Percentiles rank a stretch among this genome's conserved stretches.
Conservation (phyloP, 2,329 filamentous ascomycete species). For the Microsporum ferrugineum region DNA sequence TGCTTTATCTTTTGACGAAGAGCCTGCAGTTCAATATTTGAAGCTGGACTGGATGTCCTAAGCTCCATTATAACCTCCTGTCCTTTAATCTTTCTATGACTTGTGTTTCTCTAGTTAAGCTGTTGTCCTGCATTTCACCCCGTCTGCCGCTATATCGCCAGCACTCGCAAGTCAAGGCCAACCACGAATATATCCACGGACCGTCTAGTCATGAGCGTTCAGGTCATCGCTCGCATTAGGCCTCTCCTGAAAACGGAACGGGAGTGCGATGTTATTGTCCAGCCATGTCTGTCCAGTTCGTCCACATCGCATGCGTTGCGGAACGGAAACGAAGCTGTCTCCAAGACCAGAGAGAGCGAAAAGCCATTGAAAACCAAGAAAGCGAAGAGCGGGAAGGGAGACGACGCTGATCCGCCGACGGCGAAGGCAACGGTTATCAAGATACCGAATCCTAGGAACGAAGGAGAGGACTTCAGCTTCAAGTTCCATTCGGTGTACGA, state of each 20-base stretch:
- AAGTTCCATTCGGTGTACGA: constrained; percentile 91
- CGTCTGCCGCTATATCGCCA: background rate
- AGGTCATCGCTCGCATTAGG: constrained; percentile 82
- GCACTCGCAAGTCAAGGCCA: background rate
- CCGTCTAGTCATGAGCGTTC: constrained; percentile 41
- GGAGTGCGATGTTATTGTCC: constrained; percentile 78
- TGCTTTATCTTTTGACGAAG: background rate
- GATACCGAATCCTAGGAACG: constrained; percentile 91
- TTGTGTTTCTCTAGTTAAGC: background rate
- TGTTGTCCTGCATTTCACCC: background rate
- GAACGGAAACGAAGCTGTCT: background rate
- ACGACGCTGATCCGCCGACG: constrained; percentile 26
- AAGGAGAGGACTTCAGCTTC: constrained; percentile 81
- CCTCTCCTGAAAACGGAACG: constrained; percentile 76
- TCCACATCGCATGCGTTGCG: background rate
- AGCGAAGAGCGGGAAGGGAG: constrained; percentile 17
- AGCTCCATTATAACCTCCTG: background rate
- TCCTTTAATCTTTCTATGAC: background rate
- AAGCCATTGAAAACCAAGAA: background rate
- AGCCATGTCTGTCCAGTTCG: constrained; percentile 41
- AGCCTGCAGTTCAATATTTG: background rate
- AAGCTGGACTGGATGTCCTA: background rate
- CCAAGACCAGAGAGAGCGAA: background rate
- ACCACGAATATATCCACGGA: background rate
- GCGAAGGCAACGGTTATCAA: constrained; percentile 59